Percentiles rank a stretch among this genome's conserved stretches.
Conservation (phyloP, 2,329 filamentous ascomycete species). For the Penicillium expansum region DNA sequence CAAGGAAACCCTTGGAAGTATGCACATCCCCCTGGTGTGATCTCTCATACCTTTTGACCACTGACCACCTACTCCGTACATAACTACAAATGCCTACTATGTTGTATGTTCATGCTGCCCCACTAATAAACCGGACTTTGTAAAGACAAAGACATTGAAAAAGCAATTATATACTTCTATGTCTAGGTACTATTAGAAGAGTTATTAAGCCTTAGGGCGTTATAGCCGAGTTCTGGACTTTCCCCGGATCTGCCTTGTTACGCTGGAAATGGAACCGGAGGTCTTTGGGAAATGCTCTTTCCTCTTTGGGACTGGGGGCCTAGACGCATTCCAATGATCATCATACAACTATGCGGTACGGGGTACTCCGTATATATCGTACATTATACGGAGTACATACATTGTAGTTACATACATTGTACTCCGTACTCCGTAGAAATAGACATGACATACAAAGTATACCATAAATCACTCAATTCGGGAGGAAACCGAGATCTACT, state of each 20-base stretch:
- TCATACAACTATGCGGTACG: too few relatives aligned
- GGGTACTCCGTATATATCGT: too few relatives aligned
- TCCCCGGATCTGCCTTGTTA: background rate
- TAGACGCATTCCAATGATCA: background rate
- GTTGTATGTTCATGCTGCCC: too few relatives aligned
- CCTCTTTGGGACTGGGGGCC: background rate
- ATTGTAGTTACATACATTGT: too few relatives aligned
- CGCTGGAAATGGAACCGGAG: background rate
- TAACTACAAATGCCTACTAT: too few relatives aligned
- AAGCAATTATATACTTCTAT: background rate
- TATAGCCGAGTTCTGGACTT: background rate
- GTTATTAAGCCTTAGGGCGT: background rate
- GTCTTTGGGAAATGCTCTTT: background rate
- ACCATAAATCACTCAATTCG: conserved; percentile 2
- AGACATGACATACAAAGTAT: too few relatives aligned
- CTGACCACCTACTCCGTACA: too few relatives aligned
- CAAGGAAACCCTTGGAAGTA: background rate
- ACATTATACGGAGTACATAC: too few relatives aligned
- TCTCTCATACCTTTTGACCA: background rate
- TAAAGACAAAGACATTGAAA: background rate
- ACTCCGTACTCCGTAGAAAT: too few relatives aligned
- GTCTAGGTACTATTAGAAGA: background rate
- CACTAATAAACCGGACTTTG: background rate
- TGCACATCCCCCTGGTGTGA: background rate
- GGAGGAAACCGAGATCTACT: background rate